Evolutionary conservation across 805 yeast species (phyloP).

Genomic region (Teunomyces panamensis): DNA sequence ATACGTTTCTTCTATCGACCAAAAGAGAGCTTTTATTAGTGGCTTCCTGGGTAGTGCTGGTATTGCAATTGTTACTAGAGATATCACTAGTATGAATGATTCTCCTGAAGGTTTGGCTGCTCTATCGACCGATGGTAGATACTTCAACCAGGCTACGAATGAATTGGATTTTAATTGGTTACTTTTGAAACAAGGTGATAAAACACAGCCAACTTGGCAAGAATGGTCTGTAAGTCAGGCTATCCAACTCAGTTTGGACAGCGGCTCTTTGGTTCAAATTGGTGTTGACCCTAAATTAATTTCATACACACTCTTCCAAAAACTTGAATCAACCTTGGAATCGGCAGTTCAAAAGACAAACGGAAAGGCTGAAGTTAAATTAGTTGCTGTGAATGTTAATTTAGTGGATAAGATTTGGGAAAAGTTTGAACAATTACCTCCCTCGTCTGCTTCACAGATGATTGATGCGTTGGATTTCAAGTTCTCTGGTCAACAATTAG

Average conservation of each 20-base stretch:
- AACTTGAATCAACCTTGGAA: constrained; percentile 29
- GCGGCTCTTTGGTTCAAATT: constrained; percentile 34
- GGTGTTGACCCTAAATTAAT: constrained; percentile 53
- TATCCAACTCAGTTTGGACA: constrained; percentile 45
- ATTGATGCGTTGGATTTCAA: constrained; percentile 50
- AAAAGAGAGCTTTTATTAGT: constrained; percentile 52
- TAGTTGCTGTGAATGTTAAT: constrained; percentile 52
- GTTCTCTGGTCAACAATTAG: constrained; percentile 63
- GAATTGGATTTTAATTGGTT: constrained; percentile 62
- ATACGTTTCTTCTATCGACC: constrained; percentile 52
- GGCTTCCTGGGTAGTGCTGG: constrained; percentile 66
- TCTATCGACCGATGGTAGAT: constrained; percentile 59
- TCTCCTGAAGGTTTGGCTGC: constrained; percentile 55
- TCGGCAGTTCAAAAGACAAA: constrained; percentile 18
- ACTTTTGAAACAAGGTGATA: constrained; percentile 50
- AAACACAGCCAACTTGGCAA: constrained; percentile 54
- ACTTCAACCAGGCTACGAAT: constrained; percentile 55
- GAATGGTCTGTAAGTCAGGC: constrained; percentile 56
- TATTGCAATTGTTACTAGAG: constrained; percentile 55
- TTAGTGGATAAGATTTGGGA: constrained; percentile 77
- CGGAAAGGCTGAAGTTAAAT: constrained; percentile 34
- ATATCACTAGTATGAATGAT: constrained; percentile 47
- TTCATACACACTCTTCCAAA: constrained; percentile 32
- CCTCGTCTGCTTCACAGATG: constrained; percentile 43
- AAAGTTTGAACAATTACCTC: constrained; percentile 61